A percentile compares a stretch with the other conserved stretches of the same genome.
Conservation (phyloP, 768 basidiomycete genomes). For the Lyophyllum decastes region DNA sequence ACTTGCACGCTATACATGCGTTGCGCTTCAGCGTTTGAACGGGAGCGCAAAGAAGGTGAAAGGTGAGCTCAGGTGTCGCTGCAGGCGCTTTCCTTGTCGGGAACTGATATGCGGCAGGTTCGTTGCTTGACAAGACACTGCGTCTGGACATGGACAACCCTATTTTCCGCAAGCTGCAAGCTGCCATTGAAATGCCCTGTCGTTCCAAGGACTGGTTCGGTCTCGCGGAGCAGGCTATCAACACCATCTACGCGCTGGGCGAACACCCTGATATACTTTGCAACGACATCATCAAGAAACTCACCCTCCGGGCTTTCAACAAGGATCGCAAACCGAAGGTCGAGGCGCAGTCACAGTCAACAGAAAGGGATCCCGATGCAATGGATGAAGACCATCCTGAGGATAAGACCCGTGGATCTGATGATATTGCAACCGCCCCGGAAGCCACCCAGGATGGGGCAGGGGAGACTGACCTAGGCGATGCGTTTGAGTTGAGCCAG, state of each 20-base stretch:
- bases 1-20: slow-evolving; percentile 90
- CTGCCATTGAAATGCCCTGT: slow-evolving; percentile 78
- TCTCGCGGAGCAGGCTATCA: slow-evolving; percentile 94
- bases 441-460: slow-evolving; percentile 27
- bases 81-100: neutral
- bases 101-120: slow-evolving; percentile 50
- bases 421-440: slow-evolving; percentile 25
- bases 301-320: slow-evolving; percentile 74
- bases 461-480: slow-evolving; percentile 59
- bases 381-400: slow-evolving; percentile 57
- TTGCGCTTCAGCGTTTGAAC: slow-evolving; percentile 88
- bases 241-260: slow-evolving; percentile 92
- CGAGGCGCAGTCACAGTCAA: slow-evolving; percentile 14
- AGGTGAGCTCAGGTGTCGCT: slow-evolving; percentile 46
- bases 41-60: slow-evolving; percentile 98
- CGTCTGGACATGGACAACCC: slow-evolving; percentile 86
- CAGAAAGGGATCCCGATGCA: slow-evolving; percentile 43
- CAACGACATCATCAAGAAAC: slow-evolving; percentile 75
- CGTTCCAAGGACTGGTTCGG: slow-evolving; percentile 94
- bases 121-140: slow-evolving; percentile 81
- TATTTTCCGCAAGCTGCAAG: slow-evolving; percentile 82
- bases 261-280: slow-evolving; percentile 91
- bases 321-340: slow-evolving; percentile 28
- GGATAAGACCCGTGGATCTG: slow-evolving; percentile 31
- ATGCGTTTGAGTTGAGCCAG: slow-evolving; percentile 88